Evolutionary conservation across 495 filamentous ascomycete genomes (phyloP).

Genomic region (Pyrenula aspistea): DNA sequence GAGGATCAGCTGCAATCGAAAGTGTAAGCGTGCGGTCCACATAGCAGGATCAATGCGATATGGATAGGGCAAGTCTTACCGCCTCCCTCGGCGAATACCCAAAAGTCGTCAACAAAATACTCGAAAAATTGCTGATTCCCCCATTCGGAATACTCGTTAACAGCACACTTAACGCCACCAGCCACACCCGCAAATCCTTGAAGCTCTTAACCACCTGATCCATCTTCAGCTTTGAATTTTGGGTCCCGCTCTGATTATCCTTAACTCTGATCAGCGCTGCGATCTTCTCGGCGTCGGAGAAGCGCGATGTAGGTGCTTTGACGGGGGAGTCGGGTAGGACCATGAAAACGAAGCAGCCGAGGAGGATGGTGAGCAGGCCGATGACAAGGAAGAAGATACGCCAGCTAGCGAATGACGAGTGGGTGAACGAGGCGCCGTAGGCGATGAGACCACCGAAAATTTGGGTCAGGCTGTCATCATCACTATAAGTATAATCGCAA

Average conservation of each 20-base stretch:
- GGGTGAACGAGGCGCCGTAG: conserved; percentile 48
- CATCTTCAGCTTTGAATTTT: conserved; percentile 27
- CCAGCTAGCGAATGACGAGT: conserved; percentile 49
- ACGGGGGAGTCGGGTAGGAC: conserved; percentile 41
- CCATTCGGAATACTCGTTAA: conserved; percentile 37
- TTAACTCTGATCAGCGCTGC: conserved; percentile 18
- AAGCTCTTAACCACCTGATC: conserved; percentile 19
- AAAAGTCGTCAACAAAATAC: conserved; percentile 33
- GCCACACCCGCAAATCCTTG: conserved; percentile 19
- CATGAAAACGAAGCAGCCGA: conserved; percentile 33
- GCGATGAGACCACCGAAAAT: conserved; percentile 9
- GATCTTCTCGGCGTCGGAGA: conserved; percentile 36
- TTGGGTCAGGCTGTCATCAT: not conserved
- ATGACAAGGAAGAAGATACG: conserved; percentile 48
- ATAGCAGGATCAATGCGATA: too few species aligned
- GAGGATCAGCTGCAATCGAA: not conserved
- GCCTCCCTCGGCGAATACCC: conserved; percentile 24
- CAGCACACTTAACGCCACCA: conserved; percentile 27
- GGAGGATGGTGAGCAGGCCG: conserved; percentile 42
- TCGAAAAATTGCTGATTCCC: conserved; percentile 35
- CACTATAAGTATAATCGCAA: too few species aligned
- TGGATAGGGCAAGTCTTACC: conserved; percentile 7
- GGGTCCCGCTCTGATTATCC: conserved; percentile 45
- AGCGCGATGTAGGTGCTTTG: conserved; percentile 27
- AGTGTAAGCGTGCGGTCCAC: not conserved